Evolutionary conservation across 139 green algal species (phyloP).

Genomic region (Coelastrella sp.): DNA sequence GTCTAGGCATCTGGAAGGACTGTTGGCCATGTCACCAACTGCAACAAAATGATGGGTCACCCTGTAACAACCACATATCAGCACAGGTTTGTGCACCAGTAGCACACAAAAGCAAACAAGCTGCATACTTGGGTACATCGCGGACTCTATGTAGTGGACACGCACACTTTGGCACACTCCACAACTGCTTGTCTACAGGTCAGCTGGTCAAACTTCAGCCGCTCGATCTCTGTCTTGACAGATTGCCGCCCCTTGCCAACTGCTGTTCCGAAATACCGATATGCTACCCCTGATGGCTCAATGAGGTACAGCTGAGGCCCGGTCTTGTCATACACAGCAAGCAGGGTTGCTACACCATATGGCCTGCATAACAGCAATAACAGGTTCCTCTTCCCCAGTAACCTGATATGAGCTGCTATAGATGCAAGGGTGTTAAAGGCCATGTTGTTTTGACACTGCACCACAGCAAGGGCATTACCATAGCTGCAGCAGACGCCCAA

Average conservation of each 20-base stretch:
- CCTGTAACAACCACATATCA: no score
- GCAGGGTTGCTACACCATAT: slow-evolving; percentile 82
- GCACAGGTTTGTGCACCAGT: no score
- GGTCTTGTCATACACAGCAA: slow-evolving; percentile 84
- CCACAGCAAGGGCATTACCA: no score
- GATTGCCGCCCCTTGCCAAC: slow-evolving; percentile 96
- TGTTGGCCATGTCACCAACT: no score
- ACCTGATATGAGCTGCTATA: no score
- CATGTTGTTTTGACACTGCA: no score
- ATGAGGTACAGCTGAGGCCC: slow-evolving; percentile 92
- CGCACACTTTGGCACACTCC: slow-evolving; percentile 91
- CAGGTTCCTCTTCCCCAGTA: no score
- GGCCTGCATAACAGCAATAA: slow-evolving; percentile 67
- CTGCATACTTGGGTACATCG: background rate
- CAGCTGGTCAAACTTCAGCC: slow-evolving; percentile 95
- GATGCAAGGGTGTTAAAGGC: no score
- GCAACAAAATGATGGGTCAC: no score
- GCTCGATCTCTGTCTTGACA: slow-evolving; percentile 98
- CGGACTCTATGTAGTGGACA: background rate
- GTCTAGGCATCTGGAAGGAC: no score
- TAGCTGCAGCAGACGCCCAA: no score
- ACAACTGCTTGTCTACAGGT: slow-evolving; percentile 89
- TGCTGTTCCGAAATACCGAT: slow-evolving; percentile 93
- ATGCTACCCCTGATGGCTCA: slow-evolving; percentile 82
- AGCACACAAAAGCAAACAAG: background rate